Evolutionary conservation across 805 yeast species (phyloP).

Genomic region (Candida loeiensis): DNA sequence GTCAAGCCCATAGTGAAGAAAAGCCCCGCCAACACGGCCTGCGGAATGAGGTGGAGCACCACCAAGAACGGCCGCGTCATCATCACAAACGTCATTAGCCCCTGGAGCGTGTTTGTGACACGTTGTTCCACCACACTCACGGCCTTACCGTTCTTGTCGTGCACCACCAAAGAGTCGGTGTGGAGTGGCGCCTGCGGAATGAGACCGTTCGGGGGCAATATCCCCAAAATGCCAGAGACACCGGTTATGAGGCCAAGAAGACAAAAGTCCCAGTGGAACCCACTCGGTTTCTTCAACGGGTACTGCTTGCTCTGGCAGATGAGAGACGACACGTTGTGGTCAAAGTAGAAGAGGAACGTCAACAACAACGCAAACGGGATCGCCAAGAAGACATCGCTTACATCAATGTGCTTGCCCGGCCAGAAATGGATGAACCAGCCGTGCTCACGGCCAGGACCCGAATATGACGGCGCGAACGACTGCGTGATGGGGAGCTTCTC

Average conservation of each 20-base stretch:
- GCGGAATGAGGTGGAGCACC: conserved; percentile 83
- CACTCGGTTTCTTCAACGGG: conserved; percentile 79
- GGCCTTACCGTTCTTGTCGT: conserved; percentile 37
- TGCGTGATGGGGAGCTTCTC: conserved; percentile 64
- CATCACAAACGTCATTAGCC: conserved; percentile 75
- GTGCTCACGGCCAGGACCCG: conserved; percentile 36
- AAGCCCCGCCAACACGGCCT: conserved; percentile 87
- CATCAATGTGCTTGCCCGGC: conserved; percentile 52
- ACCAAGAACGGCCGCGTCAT: conserved; percentile 85
- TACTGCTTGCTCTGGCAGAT: conserved; percentile 85
- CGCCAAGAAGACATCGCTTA: conserved; percentile 80
- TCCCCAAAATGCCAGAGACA: conserved; percentile 78
- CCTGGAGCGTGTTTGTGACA: conserved; percentile 80
- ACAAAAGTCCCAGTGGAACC: conserved; percentile 91
- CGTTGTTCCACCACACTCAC: conserved; percentile 82
- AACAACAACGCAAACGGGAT: conserved; percentile 87
- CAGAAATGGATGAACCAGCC: conserved; percentile 83
- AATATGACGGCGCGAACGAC: conserved; percentile 70
- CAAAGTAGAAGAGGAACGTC: conserved; percentile 85
- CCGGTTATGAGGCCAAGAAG: conserved; percentile 85
- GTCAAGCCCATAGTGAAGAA: conserved; percentile 91
- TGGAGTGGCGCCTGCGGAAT: conserved; percentile 98
- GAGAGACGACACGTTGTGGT: conserved; percentile 89
- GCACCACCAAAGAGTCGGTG: conserved; percentile 69
- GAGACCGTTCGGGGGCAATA: conserved; percentile 95